Base-by-base conservation (phyloP, 1,139 yeast genomes). In the Suhomyces coccinellae region DNA sequence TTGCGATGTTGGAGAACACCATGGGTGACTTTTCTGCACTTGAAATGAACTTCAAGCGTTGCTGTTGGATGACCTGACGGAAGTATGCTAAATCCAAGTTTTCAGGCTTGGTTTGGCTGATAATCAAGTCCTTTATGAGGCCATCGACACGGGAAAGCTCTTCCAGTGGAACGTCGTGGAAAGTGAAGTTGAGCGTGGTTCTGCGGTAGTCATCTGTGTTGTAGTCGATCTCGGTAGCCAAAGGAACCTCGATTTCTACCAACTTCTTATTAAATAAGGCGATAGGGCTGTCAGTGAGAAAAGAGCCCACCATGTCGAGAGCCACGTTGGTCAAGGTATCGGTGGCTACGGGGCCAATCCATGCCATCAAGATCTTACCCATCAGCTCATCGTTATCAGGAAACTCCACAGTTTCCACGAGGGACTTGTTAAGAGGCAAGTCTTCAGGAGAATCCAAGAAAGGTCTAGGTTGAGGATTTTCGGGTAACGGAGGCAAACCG, bases 381-480 rank as follows among this genome's bases (percentile, higher is more conserved):
- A 83, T 80, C 6, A 87, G 75, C 62, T 90, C 97, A 59, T 90
- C 97, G 45, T 80, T 77, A 55, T 93, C 98, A 1, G 99, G 97
- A 59, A 93, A 93, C 49, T 82, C 85, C 28, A 90, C 78, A 9
- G 71, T 73, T 39, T 78, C 75, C 14, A 77, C 67, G 4, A 69
- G 54, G 5, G 75, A 71, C 33, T 60, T 59, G n/a, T 58, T 64
- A 42, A 77, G 72, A 3, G 76, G 77, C 10, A 71, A 67, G 33
- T 75, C 77, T 31, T 65, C 71, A n/a, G 68, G 65, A 0, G 93
- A 81, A 57, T 90, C 97, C 11, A 90, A 82, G 66, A 91, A 93
- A 12, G 98, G 98, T 50, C 97, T 75, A 33, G 59, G 59, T 37
- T 75, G 67, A 37, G 75, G 69, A 15, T 59, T 55, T 8, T 55